phyloP scores from a whole-genome alignment of 306 rosid genomes.

The Astragalus glycyphyllos region DNA sequence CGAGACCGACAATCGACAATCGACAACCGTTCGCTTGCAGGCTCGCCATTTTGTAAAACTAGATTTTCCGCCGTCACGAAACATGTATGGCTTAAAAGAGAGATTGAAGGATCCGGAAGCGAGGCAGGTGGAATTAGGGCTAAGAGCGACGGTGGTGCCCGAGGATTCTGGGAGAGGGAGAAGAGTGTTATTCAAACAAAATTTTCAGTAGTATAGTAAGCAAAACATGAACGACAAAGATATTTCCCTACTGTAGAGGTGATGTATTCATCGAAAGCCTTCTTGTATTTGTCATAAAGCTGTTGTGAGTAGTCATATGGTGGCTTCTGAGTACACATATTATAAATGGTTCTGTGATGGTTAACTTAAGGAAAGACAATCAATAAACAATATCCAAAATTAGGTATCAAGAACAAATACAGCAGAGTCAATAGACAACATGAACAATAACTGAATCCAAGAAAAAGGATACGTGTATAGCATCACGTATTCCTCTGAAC shows the following conservation, averaged over 20 bases:
- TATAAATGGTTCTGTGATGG: slow-evolving; percentile 56
- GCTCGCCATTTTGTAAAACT: no score
- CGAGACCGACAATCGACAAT: no score
- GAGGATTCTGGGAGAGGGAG: no score
- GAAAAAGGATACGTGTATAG: slow-evolving; percentile 54
- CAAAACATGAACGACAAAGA: not conserved
- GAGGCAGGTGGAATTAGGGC: no score
- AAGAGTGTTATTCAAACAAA: slow-evolving; percentile 3
- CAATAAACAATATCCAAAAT: not conserved
- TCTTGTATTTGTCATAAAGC: slow-evolving; percentile 59
- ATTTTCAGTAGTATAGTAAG: not conserved
- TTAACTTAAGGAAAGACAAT: slow-evolving; percentile 39
- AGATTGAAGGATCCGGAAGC: no score
- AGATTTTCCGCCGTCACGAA: no score
- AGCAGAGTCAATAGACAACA: not conserved
- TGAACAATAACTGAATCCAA: slow-evolving; percentile 1
- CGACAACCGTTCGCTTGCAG: no score
- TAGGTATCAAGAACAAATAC: not conserved
- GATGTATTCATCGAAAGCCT: slow-evolving; percentile 51
- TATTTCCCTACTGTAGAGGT: slow-evolving; percentile 38
- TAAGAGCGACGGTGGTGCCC: no score
- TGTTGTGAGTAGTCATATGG: slow-evolving; percentile 56
- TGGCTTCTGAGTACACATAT: slow-evolving; percentile 67
- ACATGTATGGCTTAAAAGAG: no score
- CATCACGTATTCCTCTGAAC: slow-evolving; percentile 49